These are phyloP conservation scores for Pycnococcus provasolii DNA, from an alignment of 139 green algal species.

Conservation along the genomic window DNA sequence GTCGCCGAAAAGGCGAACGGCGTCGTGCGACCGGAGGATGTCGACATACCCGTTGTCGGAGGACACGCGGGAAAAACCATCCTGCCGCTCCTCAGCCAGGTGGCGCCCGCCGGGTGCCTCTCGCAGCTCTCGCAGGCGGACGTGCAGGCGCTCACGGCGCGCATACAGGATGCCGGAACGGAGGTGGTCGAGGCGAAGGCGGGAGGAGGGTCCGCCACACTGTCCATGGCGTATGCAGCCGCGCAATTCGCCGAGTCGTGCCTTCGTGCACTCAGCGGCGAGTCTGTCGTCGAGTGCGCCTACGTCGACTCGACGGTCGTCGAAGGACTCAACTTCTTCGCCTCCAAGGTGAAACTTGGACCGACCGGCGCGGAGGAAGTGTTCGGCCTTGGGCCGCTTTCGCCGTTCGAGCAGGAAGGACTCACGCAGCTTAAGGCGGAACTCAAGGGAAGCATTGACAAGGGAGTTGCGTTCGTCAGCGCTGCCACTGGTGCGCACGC, in stretches of 20 bases:
- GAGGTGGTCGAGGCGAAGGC: slow-evolving; percentile 91
- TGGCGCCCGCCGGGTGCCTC: slow-evolving; percentile 50
- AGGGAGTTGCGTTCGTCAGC: slow-evolving; percentile 72
- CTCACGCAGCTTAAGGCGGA: slow-evolving; percentile 59
- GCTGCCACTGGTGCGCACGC: not conserved
- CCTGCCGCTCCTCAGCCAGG: slow-evolving; percentile 91
- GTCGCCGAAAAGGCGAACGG: slow-evolving; percentile 31
- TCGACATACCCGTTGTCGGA: slow-evolving; percentile 93
- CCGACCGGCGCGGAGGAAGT: slow-evolving; percentile 62
- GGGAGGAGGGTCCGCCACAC: slow-evolving; percentile 77
- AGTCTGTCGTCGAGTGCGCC: slow-evolving; percentile 71
- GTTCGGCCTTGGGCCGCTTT: slow-evolving; percentile 59
- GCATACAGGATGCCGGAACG: slow-evolving; percentile 94
- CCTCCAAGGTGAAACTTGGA: slow-evolving; percentile 61
- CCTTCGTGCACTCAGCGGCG: slow-evolving; percentile 86
- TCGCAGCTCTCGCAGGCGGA: slow-evolving; percentile 59
- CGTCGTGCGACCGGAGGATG: slow-evolving; percentile 35
- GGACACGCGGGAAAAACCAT: slow-evolving; percentile 96
- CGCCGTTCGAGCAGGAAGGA: slow-evolving; percentile 45
- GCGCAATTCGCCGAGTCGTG: slow-evolving; percentile 86
- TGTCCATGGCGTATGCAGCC: slow-evolving; percentile 97
- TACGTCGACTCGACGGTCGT: slow-evolving; percentile 75
- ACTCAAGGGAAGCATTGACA: slow-evolving; percentile 64
- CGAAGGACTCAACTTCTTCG: slow-evolving; percentile 80
- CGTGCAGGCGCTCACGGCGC: slow-evolving; percentile 56